Percentiles rank a stretch among this genome's conserved stretches.
These are phyloP conservation scores for Wallacemonas sp. DNA, from an alignment of 208 protist genomes.

Conservation along the genomic window DNA sequence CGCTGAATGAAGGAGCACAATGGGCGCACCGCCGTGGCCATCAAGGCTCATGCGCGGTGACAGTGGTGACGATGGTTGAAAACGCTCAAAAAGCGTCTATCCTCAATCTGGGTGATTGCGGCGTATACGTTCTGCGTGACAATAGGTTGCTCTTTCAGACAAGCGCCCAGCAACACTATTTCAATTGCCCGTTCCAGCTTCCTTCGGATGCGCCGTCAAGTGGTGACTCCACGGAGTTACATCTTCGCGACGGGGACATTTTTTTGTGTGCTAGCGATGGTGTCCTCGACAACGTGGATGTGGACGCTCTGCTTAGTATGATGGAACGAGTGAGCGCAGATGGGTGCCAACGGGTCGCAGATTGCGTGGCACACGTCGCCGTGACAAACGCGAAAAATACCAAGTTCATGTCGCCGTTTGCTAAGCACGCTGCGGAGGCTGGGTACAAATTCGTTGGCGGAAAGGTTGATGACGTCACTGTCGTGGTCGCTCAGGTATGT, in stretches of 20 bases:
- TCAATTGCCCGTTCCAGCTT: slow-evolving; percentile 88
- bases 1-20: slow-evolving; percentile 48
- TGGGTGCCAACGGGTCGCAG: slow-evolving; percentile 63
- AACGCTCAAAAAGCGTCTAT: slow-evolving; percentile 50
- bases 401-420: slow-evolving; percentile 76
- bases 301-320: slow-evolving; percentile 50
- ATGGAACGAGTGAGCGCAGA: slow-evolving; percentile 32
- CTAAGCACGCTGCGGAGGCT: slow-evolving; percentile 46
- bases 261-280: slow-evolving; percentile 83
- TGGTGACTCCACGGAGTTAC: slow-evolving; percentile 56
- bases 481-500: slow-evolving; percentile 75
- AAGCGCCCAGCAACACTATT: slow-evolving; percentile 75
- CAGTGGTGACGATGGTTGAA: slow-evolving; percentile 61
- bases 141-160: slow-evolving; percentile 63
- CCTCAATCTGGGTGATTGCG: slow-evolving; percentile 89
- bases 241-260: slow-evolving; percentile 63
- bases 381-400: slow-evolving; percentile 47
- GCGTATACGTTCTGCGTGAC: slow-evolving; percentile 60
- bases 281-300: slow-evolving; percentile 81
- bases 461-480: slow-evolving; percentile 87
- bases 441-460: slow-evolving; percentile 75
- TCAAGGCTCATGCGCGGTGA: slow-evolving; percentile 71
- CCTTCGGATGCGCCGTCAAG: slow-evolving; percentile 68
- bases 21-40: slow-evolving; percentile 37
- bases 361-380: slow-evolving; percentile 50